phyloP scores from a whole-genome alignment of 140 eudicot species.

The Senecio squalidus region DNA sequence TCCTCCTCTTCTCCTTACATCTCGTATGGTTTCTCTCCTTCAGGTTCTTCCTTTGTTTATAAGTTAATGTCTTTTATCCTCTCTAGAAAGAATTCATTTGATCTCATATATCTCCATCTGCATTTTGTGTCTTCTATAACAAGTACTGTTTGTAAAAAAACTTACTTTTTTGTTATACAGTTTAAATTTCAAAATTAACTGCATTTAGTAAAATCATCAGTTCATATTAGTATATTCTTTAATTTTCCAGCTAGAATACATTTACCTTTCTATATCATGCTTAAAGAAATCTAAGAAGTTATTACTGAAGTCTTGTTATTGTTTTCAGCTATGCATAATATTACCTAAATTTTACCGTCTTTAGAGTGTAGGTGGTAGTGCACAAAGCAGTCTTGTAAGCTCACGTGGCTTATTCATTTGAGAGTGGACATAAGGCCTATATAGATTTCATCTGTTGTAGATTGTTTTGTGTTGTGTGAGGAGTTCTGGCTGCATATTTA shows the following conservation, averaged over 20 bases:
- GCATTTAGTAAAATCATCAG: background rate
- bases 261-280: no score
- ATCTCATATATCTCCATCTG: conserved; percentile 1
- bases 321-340: background rate
- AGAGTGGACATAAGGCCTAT: no score
- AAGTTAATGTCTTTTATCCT: background rate
- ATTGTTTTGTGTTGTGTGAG: background rate
- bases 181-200: background rate
- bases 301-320: background rate
- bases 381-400: background rate
- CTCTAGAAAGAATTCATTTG: background rate
- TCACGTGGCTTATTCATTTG: background rate
- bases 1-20: background rate
- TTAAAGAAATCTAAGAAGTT: background rate
- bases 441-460: background rate
- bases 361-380: background rate
- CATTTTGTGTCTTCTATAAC: background rate
- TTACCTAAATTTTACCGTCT: background rate
- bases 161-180: background rate
- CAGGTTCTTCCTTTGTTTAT: background rate
- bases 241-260: no score
- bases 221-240: no score
- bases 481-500: background rate
- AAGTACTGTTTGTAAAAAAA: background rate
- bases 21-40: conserved; percentile 1